Evolutionary conservation across 768 basidiomycete species (phyloP), one percentile per base, ranked within the genome.

Genomic region (Chalciporus sphaerocephalus): DNA sequence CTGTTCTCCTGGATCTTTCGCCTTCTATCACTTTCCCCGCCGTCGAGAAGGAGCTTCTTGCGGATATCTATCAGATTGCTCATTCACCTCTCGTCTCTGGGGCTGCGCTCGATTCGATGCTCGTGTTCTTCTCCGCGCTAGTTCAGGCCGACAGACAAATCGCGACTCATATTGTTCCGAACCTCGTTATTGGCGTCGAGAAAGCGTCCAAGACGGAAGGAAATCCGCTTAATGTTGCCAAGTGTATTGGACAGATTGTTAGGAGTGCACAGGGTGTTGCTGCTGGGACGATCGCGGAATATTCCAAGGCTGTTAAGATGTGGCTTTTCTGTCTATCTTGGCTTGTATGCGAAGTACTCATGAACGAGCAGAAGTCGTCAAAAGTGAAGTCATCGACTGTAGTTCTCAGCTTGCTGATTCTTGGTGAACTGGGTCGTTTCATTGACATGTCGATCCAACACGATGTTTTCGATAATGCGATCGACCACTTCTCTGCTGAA

Each of bases 381-480:
- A 86, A 85, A 61, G 77, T 83, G 6, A 80, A 80, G 52, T 67
- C 86, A 15, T 73, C 80, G 1, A 72, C 83, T 32, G 75, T 91
- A 6, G 83, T 92, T 24, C 76, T 99, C 18, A 88, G 91, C 54
- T 73, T 98, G 44, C 72, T 96, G 12, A 85, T 92, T 32, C 74
- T 98, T 40, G 96, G 96, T 38, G 96, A 98, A 65, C 76, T 98
- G 32, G 96, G 95, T 24, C 84, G 94, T 25, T 85, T 83, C 57
- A 83, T 90, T 52, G 95, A 98, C 57, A 85, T 98, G 80, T 81
- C 85, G 1, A 74, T 74, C 21, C 86, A 93, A 59, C 70, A 75
- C 28, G 85, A 87, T n/a, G 74, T 91, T 17, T 98, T 97, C 67
- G 69, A 73, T 23, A 74, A 77, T 42, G 75, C 85, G 0, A 80